Base-by-base conservation (phyloP, 2,329 filamentous ascomycete species). In the Penicillium sp. region DNA sequence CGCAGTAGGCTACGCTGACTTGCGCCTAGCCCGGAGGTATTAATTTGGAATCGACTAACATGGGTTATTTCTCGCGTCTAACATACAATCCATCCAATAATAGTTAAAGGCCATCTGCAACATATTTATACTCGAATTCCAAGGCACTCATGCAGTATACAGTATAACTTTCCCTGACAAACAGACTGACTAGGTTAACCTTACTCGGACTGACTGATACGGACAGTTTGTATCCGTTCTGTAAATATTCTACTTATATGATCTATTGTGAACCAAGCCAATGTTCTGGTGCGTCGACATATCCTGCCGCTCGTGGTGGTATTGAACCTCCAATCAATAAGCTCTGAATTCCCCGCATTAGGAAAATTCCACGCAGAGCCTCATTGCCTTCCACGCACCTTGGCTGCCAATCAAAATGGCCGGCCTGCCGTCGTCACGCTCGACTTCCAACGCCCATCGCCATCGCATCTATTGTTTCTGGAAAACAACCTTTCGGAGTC, bases 351-450 rank as follows among this genome's bases (percentile, higher is more conserved):
- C 18, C 51, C 35, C 20, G 43, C 45, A 31, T 20, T n/a, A 3
- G 2, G 11, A 9, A 13, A 54, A 1, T 42, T 50, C 51, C 51
- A 54, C 45, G 51, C 44, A 20, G 44, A 29, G 37, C 26, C 35
- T 32, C 37, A 37, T 14, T 35, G 2, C 3, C n/a, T 42, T 49
- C 44, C 51, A 54, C 51, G 51, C 51, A 54, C 51, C 37, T 20
- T 29, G 4, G 29, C 50, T n/a, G 29, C 57, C 57, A 59, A 59
- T 57, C 13, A 57, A 32, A 50, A 39, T 6, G 42, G n/a, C 32
- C n/a, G 18, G 18, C 24, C 44, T 18, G 20, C 31, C 46, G 26
- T 55, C 54, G 24, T 59, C 49, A 56, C 50, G 43, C 57, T 31
- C 48, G 40, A 52, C 35, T 13, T 13, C 29, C 54, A 53, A 53